Evolutionary conservation across 2,329 filamentous ascomycete species (phyloP).

Genomic region (Curvularia sp.): DNA sequence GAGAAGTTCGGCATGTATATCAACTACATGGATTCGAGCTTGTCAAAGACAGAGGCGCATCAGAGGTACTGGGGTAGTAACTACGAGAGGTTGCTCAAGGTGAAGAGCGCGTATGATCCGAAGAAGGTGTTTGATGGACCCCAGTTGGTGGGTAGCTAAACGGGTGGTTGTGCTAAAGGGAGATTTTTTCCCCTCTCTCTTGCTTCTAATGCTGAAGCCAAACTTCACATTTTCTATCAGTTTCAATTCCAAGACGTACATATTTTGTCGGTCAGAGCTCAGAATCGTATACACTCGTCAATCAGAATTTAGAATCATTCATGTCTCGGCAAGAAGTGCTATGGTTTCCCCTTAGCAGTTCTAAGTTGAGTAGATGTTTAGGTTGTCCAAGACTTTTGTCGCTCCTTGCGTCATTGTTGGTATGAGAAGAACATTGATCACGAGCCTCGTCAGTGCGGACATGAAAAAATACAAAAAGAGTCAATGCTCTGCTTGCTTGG

Average conservation of each 20-base stretch:
- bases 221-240: not conserved
- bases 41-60: conserved; percentile 54
- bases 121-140: conserved; percentile 38
- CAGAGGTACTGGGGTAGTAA: conserved; percentile 54
- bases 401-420: not conserved
- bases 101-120: conserved; percentile 49
- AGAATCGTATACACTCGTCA: not conserved
- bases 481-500: conserved; percentile 15
- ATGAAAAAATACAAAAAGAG: not conserved
- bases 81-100: conserved; percentile 39
- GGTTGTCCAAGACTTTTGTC: not conserved
- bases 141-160: conserved; percentile 32
- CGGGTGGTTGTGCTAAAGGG: not conserved
- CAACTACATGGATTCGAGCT: conserved; percentile 60
- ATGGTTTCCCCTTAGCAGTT: not conserved
- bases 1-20: conserved; percentile 57
- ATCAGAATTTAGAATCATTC: not conserved
- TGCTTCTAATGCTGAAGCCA: not conserved
- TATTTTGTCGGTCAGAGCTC: not conserved
- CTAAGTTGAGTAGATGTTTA: not conserved
- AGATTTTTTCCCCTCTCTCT: too few species aligned
- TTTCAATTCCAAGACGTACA: not conserved
- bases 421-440: not conserved
- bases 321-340: not conserved
- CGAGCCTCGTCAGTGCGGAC: not conserved